Percentiles rank a stretch among this genome's conserved stretches.
These are phyloP conservation scores for Stemphylium lycopersici DNA, from an alignment of 2,329 filamentous ascomycete genomes.

Conservation along the genomic window DNA sequence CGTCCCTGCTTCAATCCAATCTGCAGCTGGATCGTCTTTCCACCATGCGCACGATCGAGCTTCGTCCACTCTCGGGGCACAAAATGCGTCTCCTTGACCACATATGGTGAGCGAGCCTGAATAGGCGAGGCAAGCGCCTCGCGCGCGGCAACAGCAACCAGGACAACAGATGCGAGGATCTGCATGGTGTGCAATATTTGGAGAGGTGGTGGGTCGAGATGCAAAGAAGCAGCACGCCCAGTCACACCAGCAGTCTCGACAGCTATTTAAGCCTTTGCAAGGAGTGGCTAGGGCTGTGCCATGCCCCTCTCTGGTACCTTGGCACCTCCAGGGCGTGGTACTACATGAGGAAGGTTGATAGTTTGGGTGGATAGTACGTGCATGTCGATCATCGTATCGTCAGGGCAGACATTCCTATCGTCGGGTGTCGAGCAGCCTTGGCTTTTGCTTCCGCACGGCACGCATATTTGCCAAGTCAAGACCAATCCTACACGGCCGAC, in stretches of 20 bases:
- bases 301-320: slow-evolving; percentile 1
- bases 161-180: slow-evolving; percentile 26
- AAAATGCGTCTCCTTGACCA: slow-evolving; percentile 62
- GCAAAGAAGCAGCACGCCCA: not conserved
- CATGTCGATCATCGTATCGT: slow-evolving; percentile 6
- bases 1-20: slow-evolving; percentile 65
- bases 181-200: slow-evolving; percentile 10
- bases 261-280: slow-evolving; percentile 12
- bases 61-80: slow-evolving; percentile 60
- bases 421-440: not conserved
- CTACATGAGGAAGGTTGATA: slow-evolving; percentile 8
- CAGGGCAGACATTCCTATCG: not conserved
- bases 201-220: not conserved
- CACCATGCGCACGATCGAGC: slow-evolving; percentile 54
- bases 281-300: not conserved
- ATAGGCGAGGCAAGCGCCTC: slow-evolving; percentile 46
- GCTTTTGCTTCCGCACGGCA: not conserved
- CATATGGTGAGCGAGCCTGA: slow-evolving; percentile 52
- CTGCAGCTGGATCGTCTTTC: slow-evolving; percentile 60
- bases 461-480: not conserved
- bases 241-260: not conserved
- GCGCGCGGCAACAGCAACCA: slow-evolving; percentile 36
- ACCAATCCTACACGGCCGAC: not conserved
- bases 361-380: slow-evolving; percentile 1
- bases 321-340: not conserved